phyloP scores from a whole-genome alignment of 2,329 filamentous ascomycete species.

The Fusarium circinatum region DNA sequence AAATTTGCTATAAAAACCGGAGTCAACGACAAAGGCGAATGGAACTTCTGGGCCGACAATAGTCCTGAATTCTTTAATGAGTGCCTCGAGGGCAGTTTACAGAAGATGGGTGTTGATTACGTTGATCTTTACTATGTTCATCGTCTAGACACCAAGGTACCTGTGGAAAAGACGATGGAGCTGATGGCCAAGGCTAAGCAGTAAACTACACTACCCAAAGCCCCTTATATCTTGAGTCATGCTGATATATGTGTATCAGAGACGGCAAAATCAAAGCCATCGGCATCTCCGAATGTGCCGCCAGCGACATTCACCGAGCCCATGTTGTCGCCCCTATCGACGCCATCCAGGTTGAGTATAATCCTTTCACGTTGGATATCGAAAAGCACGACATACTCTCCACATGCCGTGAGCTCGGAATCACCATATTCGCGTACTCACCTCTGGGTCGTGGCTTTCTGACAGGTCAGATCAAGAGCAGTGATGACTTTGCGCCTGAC shows the following conservation, averaged over 20 bases:
- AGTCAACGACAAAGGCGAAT: not conserved
- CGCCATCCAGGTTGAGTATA: not conserved
- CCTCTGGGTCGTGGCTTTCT: not conserved
- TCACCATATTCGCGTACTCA: not conserved
- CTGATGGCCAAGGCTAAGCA: not conserved
- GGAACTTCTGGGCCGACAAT: fast-evolving
- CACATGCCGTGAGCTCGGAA: not conserved
- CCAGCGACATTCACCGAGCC: not conserved
- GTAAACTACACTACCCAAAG: not conserved
- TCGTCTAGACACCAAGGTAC: not conserved
- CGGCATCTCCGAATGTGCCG: not conserved
- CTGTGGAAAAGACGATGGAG: not conserved
- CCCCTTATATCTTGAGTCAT: fast-evolving
- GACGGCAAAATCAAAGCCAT: not conserved
- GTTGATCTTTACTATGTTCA: not conserved
- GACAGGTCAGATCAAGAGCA: not conserved
- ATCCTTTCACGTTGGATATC: not conserved
- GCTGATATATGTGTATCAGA: not conserved
- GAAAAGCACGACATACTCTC: not conserved
- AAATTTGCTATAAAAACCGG: not conserved
- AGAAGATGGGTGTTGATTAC: not conserved
- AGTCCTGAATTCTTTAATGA: not conserved
- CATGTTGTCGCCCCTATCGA: not conserved
- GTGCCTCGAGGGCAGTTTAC: not conserved
- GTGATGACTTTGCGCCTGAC: not conserved